Conservation (phyloP, 805 yeast genomes). For the Zygoascus ofunaensis region DNA sequence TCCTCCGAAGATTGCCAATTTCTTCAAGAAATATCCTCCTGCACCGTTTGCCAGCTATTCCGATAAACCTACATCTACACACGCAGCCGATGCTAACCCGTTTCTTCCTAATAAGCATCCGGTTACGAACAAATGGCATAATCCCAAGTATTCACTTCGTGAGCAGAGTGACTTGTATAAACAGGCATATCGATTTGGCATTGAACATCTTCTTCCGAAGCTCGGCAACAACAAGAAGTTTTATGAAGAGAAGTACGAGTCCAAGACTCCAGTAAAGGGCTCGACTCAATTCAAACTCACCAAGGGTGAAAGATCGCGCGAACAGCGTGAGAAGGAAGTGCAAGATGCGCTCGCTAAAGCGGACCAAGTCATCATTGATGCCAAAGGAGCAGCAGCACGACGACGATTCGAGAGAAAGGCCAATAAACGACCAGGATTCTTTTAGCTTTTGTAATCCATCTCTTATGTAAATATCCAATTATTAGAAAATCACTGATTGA, state of each 20-base stretch:
- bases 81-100: constrained; percentile 72
- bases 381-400: constrained; percentile 1
- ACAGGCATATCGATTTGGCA: constrained; percentile 72
- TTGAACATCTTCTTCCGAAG: constrained; percentile 66
- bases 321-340: constrained; percentile 50
- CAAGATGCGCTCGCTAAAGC: constrained; percentile 55
- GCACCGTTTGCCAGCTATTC: constrained; percentile 64
- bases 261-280: constrained; percentile 66
- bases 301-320: constrained; percentile 59
- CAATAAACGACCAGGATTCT: constrained; percentile 2
- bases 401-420: neutral
- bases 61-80: constrained; percentile 51
- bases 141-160: constrained; percentile 69
- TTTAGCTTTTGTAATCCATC: neutral
- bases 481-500: too few species aligned
- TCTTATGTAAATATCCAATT: neutral
- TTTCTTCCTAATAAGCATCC: constrained; percentile 80
- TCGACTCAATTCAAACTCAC: constrained; percentile 70
- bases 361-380: constrained; percentile 31
- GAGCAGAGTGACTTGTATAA: constrained; percentile 78
- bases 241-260: constrained; percentile 66
- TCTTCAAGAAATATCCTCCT: constrained; percentile 80
- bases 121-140: constrained; percentile 65
- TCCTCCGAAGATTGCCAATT: constrained; percentile 60
- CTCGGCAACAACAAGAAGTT: constrained; percentile 53